phyloP scores from a whole-genome alignment of 345 rosid genomes.

The Bruguiera sexangula region DNA sequence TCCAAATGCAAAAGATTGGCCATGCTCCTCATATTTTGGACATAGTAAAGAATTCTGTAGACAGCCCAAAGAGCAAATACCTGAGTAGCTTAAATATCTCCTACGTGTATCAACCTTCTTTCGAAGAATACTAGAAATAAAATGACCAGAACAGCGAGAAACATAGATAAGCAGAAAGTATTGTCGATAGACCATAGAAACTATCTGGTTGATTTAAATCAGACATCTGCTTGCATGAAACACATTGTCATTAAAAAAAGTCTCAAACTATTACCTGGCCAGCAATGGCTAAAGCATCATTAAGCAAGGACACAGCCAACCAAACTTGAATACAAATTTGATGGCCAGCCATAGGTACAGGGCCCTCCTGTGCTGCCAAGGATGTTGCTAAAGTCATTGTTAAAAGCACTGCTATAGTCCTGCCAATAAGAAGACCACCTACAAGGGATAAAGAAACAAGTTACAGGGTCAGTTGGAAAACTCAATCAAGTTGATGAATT shows the following conservation, averaged over 20 bases:
- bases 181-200: too few species aligned
- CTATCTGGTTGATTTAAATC: too few species aligned
- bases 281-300: conserved; percentile 93
- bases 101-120: not conserved
- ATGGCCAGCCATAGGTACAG: conserved; percentile 88
- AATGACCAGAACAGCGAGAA: not conserved
- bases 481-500: not conserved
- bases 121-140: not conserved
- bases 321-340: conserved; percentile 87
- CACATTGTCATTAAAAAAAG: not conserved
- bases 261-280: conserved; percentile 60
- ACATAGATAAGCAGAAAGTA: not conserved
- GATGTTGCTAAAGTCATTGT: conserved; percentile 85
- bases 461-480: not conserved
- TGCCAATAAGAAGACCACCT: conserved; percentile 92
- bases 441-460: conserved; percentile 15
- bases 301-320: conserved; percentile 86
- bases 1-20: not conserved
- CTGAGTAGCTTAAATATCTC: not conserved
- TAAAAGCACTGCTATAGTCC: conserved; percentile 76
- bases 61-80: not conserved
- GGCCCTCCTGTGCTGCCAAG: conserved; percentile 82
- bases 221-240: not conserved
- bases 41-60: not conserved
- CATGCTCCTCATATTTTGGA: not conserved